Percentiles rank a stretch among this genome's conserved stretches.
phyloP scores from a whole-genome alignment of 768 basidiomycete species.

The Ephemerocybe angulata region DNA sequence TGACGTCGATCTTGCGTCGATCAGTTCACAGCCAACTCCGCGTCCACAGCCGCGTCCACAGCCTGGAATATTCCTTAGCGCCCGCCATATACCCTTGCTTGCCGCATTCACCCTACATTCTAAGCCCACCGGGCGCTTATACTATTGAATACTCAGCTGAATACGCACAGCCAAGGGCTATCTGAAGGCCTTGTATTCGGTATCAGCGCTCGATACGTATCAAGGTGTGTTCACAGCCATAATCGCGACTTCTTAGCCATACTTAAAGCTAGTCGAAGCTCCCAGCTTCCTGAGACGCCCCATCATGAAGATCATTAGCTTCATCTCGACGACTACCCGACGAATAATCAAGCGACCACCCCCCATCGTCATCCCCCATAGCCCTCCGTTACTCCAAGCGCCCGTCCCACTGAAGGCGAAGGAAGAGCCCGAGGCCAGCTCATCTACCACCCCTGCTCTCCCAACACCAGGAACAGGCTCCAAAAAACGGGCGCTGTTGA shows the following conservation, averaged over 20 bases:
- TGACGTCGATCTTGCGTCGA: too few species aligned
- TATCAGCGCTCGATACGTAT: not conserved
- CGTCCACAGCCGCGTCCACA: conserved; percentile 5
- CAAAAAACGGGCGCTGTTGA: not conserved
- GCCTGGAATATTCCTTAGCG: conserved; percentile 1
- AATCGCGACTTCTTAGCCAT: not conserved
- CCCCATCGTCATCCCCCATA: not conserved
- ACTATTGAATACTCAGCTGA: not conserved
- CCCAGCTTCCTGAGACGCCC: not conserved
- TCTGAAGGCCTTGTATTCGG: not conserved
- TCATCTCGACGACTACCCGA: not conserved
- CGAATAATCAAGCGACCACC: not conserved
- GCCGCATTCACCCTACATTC: not conserved
- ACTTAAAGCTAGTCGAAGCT: not conserved
- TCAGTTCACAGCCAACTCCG: not conserved
- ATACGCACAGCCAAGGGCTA: not conserved
- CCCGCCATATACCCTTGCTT: not conserved
- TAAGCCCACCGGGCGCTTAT: not conserved
- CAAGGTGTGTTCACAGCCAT: not conserved
- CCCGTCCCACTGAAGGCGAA: not conserved
- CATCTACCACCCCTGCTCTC: not conserved
- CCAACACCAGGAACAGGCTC: not conserved
- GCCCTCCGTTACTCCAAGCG: not conserved
- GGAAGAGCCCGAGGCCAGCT: not conserved
- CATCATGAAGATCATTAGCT: not conserved